These are phyloP conservation scores for Cladorrhinum sp. DNA, from an alignment of 2,329 filamentous ascomycete genomes.

Conservation along the genomic window DNA sequence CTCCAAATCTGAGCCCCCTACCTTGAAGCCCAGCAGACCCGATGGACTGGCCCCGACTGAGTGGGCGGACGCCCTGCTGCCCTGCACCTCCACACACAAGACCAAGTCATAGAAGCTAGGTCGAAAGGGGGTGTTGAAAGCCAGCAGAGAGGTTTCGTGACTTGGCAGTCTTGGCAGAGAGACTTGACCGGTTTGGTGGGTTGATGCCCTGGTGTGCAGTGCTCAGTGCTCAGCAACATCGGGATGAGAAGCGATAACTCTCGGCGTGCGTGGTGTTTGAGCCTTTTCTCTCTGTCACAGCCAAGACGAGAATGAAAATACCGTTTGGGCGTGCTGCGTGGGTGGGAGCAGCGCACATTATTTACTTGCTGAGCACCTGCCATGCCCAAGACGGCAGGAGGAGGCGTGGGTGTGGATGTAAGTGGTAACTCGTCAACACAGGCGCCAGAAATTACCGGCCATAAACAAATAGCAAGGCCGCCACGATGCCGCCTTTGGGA, in stretches of 20 bases:
- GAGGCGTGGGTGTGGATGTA: neutral
- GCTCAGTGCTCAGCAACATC: neutral
- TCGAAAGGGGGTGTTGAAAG: neutral
- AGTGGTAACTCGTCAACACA: constrained; percentile 4
- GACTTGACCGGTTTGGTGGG: neutral
- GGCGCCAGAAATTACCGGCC: neutral
- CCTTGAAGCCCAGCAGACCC: constrained; percentile 2
- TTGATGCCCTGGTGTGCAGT: neutral
- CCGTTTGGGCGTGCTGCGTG: neutral
- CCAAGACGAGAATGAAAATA: neutral
- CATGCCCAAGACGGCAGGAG: constrained; percentile 7
- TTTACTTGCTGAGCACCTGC: neutral
- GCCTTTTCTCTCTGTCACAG: neutral
- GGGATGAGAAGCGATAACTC: neutral
- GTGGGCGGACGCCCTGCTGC: constrained; percentile 5
- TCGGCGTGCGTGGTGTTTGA: neutral
- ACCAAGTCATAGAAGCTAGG: constrained; percentile 1
- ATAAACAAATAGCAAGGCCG: neutral
- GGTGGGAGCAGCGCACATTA: neutral
- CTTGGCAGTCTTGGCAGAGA: neutral
- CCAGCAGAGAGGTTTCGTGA: neutral
- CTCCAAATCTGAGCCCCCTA: constrained; percentile 7
- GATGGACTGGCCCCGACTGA: neutral
- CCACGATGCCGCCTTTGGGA: constrained; percentile 8
- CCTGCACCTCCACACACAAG: constrained; percentile 5